Base-by-base conservation (phyloP, 306 rosid species). In the Inga laurina region DNA sequence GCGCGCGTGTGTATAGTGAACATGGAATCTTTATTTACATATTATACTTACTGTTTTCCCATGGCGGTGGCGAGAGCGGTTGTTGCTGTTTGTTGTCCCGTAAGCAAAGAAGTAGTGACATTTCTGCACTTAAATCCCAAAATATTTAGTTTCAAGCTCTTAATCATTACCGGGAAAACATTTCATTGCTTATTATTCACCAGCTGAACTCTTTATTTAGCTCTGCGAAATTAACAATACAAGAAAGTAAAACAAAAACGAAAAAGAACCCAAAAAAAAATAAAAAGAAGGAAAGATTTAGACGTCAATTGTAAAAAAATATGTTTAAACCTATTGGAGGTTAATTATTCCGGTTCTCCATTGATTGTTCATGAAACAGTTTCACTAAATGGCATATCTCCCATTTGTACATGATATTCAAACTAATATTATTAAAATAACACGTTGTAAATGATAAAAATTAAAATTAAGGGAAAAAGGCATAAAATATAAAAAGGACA, bases 1-100 rank as follows among this genome's bases (percentile, higher is more conserved):
- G 35, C 3, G 35, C 0, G 35, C 3, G 35, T 34, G 35, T 34
- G 37, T 35, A 35, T 3, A 39, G 43, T 39, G 43, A 39, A 39
- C 8, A 39, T 39, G 43, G 43, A 49, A 19, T 27, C 7, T 4
- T 34, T n/a, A 7, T 16, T 62, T 24, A 24, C 68, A 62, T 24
- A 24, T 62, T n/a, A n/a, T 56, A 81, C 97, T 90, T 77, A 95
- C 98, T 54, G 18, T 48, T 88, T 88, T 82, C 82, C 88, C 10
- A 21, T 85, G 46, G 69, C 83, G 5, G 57, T 72, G 81, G 86
- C 15, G 21, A 71, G 84, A 51, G 90, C 57, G 10, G 72, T 74
- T 45, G 21, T 52, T 69, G 91, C 75, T 5, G 89, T 88, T 66
- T 88, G 81, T 45, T 81, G 71, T 44, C 95, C 97, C 0, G 92